These are phyloP conservation scores for Paraphaeosphaeria sporulosa DNA, from an alignment of 2,329 filamentous ascomycete species.

Conservation along the genomic window DNA sequence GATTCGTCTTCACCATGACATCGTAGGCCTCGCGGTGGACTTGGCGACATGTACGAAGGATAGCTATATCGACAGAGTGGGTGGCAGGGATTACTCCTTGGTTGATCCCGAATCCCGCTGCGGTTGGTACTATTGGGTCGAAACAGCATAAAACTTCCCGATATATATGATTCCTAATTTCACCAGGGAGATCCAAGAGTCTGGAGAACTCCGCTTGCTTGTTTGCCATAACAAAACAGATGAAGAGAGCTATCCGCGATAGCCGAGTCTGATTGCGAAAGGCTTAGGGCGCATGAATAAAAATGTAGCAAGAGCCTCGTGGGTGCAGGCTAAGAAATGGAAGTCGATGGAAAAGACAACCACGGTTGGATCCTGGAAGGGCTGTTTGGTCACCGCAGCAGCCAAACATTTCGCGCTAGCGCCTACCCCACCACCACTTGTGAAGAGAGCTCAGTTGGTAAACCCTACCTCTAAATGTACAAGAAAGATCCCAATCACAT, in stretches of 20 bases:
- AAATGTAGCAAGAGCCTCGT: background rate
- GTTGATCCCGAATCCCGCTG: background rate
- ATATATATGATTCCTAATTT: constrained; percentile 24
- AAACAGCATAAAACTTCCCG: constrained; percentile 16
- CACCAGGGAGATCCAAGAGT: constrained; percentile 21
- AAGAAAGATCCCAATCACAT: too few species aligned
- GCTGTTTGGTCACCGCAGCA: background rate
- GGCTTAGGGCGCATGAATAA: too few species aligned
- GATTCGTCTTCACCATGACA: constrained; percentile 27
- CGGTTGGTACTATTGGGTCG: constrained; percentile 3
- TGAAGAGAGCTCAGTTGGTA: too few species aligned
- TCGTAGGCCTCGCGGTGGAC: constrained; percentile 29
- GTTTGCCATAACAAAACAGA: background rate
- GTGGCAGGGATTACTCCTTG: background rate
- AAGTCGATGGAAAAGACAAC: background rate
- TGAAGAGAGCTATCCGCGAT: background rate
- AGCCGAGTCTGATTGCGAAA: background rate
- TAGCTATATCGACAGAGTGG: constrained; percentile 16
- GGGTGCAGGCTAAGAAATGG: background rate
- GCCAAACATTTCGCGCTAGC: background rate
- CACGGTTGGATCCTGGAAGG: background rate
- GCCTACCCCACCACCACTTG: background rate
- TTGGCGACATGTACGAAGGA: constrained; percentile 21
- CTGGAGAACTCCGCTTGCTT: constrained; percentile 4
- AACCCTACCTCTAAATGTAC: too few species aligned